Evolutionary conservation across 1,284 basidiomycete species (phyloP), one percentile per base, ranked within the genome.

Genomic region (Microbotryum lychnidis-dioicae): DNA sequence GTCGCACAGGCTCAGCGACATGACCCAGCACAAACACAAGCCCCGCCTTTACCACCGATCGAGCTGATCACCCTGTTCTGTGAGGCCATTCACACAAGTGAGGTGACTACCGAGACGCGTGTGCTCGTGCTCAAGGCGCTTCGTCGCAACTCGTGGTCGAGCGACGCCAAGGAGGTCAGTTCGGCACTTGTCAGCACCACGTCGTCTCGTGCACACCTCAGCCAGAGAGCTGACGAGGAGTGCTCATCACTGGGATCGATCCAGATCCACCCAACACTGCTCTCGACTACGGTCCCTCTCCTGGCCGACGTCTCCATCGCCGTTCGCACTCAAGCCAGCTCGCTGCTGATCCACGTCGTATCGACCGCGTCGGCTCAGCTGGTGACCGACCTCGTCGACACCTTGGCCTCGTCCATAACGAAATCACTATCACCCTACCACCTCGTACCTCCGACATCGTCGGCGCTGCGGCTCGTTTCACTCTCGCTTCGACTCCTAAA

Each of bases 191-290:
- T 37, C 1, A n/a, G 44, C 25, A 18, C 12, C 20, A 25, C 42
- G 16, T 27, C 25, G 33, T 50, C 45, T 50, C 45, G 64, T 60
- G 1, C 46, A 6, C 42, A 8, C 18, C 12, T 4, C 20, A 12
- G 7, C 8, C 9, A 14, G 8, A 18, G 6, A 58, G 6, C 16
- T 20, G 23, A 48, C 5, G 2, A n/a, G 3, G 1, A n/a, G 1
- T 29, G 25, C 29, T 62, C 16, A 37, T 47, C 21, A 0, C 14
- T 5, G 1, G 9, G 14, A 12, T n/a, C 2, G 14, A 12, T n/a
- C 2, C n/a, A 65, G 64, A 52, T 12, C 4, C 51, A 54, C 50
- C 56, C 50, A 27, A 14, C 14, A 25, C 42, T 66, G 9, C 29
- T 66, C 7, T 27, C 2, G 3, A 8, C 21, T 3, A 6, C 33